Conservation (phyloP, 805 yeast genomes). For the Candida pini region DNA sequence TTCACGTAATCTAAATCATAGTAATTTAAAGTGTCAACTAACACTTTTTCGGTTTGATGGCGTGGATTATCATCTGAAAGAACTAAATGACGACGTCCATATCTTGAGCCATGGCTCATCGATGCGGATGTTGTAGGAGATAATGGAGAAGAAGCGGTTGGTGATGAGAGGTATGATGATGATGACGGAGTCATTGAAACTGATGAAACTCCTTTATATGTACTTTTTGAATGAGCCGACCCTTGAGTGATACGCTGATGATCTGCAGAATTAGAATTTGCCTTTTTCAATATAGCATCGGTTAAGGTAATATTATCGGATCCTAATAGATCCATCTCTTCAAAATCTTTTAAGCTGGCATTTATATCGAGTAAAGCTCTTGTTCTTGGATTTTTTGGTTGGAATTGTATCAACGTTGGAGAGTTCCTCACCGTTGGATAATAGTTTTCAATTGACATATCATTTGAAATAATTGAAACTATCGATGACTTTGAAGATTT, state of each 20-base stretch:
- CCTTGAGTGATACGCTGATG: neutral
- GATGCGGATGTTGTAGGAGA: neutral
- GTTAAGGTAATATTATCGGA: slow-evolving; percentile 11
- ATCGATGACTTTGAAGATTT: slow-evolving; percentile 28
- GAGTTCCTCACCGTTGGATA: slow-evolving; percentile 66
- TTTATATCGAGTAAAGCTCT: slow-evolving; percentile 43
- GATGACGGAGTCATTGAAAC: slow-evolving; percentile 4
- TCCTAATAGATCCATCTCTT: slow-evolving; percentile 20
- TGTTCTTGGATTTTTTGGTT: slow-evolving; percentile 35
- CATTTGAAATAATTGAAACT: slow-evolving; percentile 25
- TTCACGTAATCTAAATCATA: slow-evolving; percentile 25
- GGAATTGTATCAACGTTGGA: slow-evolving; percentile 51
- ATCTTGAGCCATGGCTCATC: neutral
- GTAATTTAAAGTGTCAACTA: slow-evolving; percentile 16
- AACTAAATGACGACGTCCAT: neutral
- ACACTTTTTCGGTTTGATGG: slow-evolving; percentile 8
- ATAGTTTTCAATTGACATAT: slow-evolving; percentile 50
- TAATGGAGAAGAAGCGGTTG: neutral
- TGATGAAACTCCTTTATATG: slow-evolving; percentile 1
- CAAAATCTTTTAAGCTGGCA: slow-evolving; percentile 35
- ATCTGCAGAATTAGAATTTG: slow-evolving; percentile 2
- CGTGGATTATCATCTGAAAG: too few species aligned
- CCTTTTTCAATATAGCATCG: slow-evolving; percentile 9
- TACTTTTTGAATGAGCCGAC: neutral
- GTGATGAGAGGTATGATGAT: slow-evolving; percentile 1